Evolutionary conservation across 1,284 basidiomycete genomes (phyloP).

Genomic region (Pascua guehoae): DNA sequence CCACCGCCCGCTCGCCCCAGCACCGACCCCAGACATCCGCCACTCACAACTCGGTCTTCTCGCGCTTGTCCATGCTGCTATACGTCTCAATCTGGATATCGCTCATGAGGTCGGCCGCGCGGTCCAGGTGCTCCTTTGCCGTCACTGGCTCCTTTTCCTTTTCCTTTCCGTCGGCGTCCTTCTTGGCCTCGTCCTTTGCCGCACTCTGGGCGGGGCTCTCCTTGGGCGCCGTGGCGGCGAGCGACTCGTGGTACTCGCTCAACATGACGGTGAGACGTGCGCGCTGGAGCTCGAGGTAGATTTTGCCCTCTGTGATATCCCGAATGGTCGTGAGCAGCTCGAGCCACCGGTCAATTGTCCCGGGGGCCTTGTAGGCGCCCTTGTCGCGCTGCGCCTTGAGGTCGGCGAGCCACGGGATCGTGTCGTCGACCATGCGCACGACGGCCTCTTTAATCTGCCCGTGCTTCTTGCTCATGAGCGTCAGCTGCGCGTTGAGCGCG

Average conservation of each 20-base stretch:
- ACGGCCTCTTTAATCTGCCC: constrained; percentile 91
- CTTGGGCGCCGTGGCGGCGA: constrained; percentile 49
- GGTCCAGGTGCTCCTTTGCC: constrained; percentile 61
- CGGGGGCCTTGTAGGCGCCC: constrained; percentile 41
- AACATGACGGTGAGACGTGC: constrained; percentile 87
- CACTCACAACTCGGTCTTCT: constrained; percentile 86
- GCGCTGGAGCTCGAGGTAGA: constrained; percentile 94
- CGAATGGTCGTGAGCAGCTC: constrained; percentile 84
- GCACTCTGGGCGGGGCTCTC: background rate
- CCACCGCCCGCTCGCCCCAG: no score
- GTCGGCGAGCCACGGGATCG: constrained; percentile 73
- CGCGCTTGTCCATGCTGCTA: constrained; percentile 93
- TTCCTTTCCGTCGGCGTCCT: constrained; percentile 28
- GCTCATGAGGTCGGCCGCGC: constrained; percentile 81
- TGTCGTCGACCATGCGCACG: constrained; percentile 83
- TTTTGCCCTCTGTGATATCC: constrained; percentile 94
- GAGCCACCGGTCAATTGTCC: constrained; percentile 73
- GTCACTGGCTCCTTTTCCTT: constrained; percentile 48
- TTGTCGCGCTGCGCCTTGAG: constrained; percentile 52
- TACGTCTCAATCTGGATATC: constrained; percentile 99
- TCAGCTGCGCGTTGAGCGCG: constrained; percentile 69
- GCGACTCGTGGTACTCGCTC: constrained; percentile 74
- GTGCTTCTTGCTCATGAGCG: constrained; percentile 86
- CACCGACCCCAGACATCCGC: background rate
- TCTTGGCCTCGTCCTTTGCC: constrained; percentile 15